Percentiles rank a stretch among this genome's conserved stretches.
These are phyloP conservation scores for Sclerotinia minor DNA, from an alignment of 2,329 filamentous ascomycete genomes.

Conservation along the genomic window DNA sequence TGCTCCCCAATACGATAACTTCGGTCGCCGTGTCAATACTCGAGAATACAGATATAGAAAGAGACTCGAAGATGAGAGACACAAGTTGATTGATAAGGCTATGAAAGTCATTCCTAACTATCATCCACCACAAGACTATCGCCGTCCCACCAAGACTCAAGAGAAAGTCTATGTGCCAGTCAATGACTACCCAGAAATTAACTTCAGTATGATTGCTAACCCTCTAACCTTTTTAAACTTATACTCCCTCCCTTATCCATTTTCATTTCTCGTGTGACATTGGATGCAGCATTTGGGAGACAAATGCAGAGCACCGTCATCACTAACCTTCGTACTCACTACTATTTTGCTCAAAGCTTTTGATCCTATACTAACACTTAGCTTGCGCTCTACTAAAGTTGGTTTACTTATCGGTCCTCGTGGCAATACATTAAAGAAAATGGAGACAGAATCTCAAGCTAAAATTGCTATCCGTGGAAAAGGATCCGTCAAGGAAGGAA, in stretches of 20 bases:
- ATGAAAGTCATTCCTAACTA: constrained; percentile 99
- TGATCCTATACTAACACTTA: constrained; percentile 79
- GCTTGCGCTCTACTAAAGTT: constrained; percentile 85
- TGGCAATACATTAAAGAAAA: constrained; percentile 99
- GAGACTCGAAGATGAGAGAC: constrained; percentile 95
- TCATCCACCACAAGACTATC: constrained; percentile 96
- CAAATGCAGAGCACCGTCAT: constrained; percentile 40
- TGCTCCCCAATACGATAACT: constrained; percentile 97
- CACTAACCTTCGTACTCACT: constrained; percentile 43
- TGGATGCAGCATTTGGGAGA: constrained; percentile 39
- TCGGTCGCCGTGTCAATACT: constrained; percentile 98
- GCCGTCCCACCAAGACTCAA: constrained; percentile 98
- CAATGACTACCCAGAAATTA: constrained; percentile 99
- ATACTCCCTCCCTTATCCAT: constrained; percentile 42
- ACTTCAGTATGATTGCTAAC: constrained; percentile 99
- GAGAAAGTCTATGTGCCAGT: constrained; percentile 99
- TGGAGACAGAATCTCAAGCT: constrained; percentile 95
- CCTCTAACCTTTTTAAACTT: constrained; percentile 78
- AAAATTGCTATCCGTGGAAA: constrained; percentile 99
- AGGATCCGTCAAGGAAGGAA: constrained; percentile 99
- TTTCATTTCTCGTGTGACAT: constrained; percentile 46
- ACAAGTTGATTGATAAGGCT: constrained; percentile 97
- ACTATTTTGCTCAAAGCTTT: constrained; percentile 42
- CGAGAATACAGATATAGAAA: constrained; percentile 98
- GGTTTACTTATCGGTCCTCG: constrained; percentile 99